Percentiles rank a stretch among this genome's conserved stretches.
Conservation (phyloP, 2,329 filamentous ascomycete species). For the Trichoderma semiorbis region DNA sequence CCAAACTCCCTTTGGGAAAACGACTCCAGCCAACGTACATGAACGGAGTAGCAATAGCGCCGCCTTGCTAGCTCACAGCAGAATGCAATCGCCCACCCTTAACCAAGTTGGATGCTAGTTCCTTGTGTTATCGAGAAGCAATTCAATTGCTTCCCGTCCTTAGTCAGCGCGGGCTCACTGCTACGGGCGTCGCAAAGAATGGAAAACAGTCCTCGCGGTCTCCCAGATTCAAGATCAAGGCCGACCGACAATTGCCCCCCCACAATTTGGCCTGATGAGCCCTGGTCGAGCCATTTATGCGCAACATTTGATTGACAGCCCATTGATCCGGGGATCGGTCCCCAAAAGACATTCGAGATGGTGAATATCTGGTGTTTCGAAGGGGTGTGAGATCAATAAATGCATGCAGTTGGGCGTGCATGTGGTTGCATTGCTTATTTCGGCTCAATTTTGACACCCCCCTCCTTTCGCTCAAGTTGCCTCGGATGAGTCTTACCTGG, state of each 20-base stretch:
- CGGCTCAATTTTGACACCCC: neutral
- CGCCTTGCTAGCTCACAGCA: neutral
- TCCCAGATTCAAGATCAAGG: neutral
- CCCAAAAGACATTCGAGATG: neutral
- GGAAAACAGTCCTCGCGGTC: neutral
- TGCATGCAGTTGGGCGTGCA: neutral
- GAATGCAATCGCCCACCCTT: neutral
- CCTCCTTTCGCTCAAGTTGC: neutral
- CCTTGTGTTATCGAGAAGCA: neutral
- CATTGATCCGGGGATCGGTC: neutral
- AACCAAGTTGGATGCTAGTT: neutral
- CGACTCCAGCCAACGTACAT: neutral
- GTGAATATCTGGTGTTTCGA: neutral
- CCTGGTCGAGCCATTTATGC: neutral
- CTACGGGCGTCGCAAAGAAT: neutral
- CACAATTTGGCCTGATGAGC: neutral
- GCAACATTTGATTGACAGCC: neutral
- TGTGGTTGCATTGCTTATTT: neutral
- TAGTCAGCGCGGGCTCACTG: constrained; percentile 13
- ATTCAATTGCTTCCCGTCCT: neutral
- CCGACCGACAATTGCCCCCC: neutral
- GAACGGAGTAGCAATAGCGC: neutral
- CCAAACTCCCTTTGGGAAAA: neutral
- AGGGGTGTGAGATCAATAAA: neutral
- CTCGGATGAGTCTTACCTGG: neutral